phyloP scores from a whole-genome alignment of 2,329 filamentous ascomycete species.

The Fusarium sp. region DNA sequence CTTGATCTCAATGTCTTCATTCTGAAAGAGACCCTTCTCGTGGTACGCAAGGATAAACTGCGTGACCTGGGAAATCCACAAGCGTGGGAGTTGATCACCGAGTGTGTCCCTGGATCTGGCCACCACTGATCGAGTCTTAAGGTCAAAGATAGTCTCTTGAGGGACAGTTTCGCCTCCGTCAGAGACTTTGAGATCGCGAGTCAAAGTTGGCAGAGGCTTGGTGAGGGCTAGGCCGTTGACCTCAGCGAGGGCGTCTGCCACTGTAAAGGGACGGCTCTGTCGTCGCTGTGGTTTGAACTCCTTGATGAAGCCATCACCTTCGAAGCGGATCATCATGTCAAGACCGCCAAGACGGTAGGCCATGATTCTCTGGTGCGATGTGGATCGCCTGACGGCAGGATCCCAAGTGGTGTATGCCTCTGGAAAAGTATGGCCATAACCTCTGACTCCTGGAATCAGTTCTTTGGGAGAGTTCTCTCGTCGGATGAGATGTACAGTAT shows the following conservation, averaged over 20 bases:
- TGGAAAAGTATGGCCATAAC: slow-evolving; percentile 75
- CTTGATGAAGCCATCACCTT: slow-evolving; percentile 44
- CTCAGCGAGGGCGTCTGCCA: not conserved
- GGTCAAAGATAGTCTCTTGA: slow-evolving; percentile 54
- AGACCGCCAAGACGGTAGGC: slow-evolving; percentile 64
- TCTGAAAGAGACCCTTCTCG: slow-evolving; percentile 47
- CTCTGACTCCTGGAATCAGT: slow-evolving; percentile 64
- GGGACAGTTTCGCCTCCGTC: slow-evolving; percentile 43
- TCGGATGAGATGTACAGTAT: slow-evolving; percentile 72
- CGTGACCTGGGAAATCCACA: slow-evolving; percentile 55
- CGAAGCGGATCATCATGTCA: slow-evolving; percentile 43
- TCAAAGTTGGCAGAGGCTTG: not conserved
- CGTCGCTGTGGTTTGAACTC: not conserved
- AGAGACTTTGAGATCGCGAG: slow-evolving; percentile 19
- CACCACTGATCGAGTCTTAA: slow-evolving; percentile 55
- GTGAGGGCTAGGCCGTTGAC: slow-evolving; percentile 17
- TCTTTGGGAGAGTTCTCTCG: slow-evolving; percentile 70
- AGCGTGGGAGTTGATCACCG: slow-evolving; percentile 52
- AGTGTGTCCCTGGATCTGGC: slow-evolving; percentile 41
- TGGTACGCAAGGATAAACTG: slow-evolving; percentile 58
- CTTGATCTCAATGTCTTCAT: slow-evolving; percentile 48
- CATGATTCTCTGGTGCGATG: slow-evolving; percentile 72
- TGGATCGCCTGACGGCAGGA: slow-evolving; percentile 62
- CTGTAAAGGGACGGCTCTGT: not conserved
- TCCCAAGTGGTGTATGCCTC: slow-evolving; percentile 76